These are phyloP conservation scores for Lactuca sativa DNA, from an alignment of 129 eudicot species.

Conservation along the genomic window DNA sequence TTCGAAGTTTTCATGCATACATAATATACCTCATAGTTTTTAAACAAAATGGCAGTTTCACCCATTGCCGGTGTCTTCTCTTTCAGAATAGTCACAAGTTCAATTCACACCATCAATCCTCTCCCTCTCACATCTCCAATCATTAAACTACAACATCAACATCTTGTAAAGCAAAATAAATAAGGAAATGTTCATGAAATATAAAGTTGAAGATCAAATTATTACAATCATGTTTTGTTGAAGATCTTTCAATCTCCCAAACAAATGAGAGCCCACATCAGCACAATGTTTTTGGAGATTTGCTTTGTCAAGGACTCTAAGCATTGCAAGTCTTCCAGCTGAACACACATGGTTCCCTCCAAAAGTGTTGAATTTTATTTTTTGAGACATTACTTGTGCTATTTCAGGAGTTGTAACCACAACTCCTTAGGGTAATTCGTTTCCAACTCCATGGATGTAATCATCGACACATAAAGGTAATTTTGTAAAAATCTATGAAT, in stretches of 20 bases:
- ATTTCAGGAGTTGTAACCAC: conserved; percentile 98
- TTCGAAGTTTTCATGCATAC: too few relatives aligned
- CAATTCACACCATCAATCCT: conserved; percentile 96
- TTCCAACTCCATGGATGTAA: conserved; percentile 97
- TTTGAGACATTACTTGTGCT: conserved; percentile 85
- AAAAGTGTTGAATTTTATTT: conserved; percentile 93
- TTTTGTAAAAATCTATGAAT: too few relatives aligned
- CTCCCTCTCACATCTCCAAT: conserved; percentile 98
- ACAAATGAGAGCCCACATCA: conserved; percentile 88
- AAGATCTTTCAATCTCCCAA: conserved; percentile 65
- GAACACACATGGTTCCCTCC: conserved; percentile 99
- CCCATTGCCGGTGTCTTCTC: conserved; percentile 94
- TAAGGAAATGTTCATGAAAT: background rate
- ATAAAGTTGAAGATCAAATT: conserved; percentile 11
- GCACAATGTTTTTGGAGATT: conserved; percentile 84
- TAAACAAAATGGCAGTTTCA: conserved; percentile 81
- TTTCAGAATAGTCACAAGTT: conserved; percentile 79
- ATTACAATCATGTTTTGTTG: conserved; percentile 82
- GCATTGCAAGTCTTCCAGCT: conserved; percentile 96
- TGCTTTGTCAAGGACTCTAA: conserved; percentile 82
- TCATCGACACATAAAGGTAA: too few relatives aligned
- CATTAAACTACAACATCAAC: conserved; percentile 34
- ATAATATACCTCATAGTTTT: conserved; percentile 69
- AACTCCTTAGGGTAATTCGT: conserved; percentile 94
- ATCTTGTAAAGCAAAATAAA: conserved; percentile 5